A percentile compares a stretch with the other conserved stretches of the same genome.
These are phyloP conservation scores for Cutaneotrichosporon sp. DNA, from an alignment of 1,284 basidiomycete species.

Conservation along the genomic window DNA sequence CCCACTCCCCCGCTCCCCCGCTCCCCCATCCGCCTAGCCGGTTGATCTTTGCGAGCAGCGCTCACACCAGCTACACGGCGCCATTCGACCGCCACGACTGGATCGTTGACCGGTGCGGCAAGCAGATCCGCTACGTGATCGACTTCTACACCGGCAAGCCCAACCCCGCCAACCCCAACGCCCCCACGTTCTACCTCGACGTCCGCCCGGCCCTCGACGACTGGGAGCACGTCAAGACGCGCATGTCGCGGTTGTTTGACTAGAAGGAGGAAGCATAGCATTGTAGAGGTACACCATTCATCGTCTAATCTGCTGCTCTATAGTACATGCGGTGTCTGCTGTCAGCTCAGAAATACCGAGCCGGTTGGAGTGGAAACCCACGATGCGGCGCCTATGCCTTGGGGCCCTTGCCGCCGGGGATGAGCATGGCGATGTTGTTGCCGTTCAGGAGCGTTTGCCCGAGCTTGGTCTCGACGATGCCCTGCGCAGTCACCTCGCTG, in stretches of 20 bases:
- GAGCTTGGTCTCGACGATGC: conserved; percentile 77
- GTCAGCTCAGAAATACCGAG: not conserved
- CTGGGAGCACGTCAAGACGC: conserved; percentile 85
- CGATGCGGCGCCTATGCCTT: conserved; percentile 14
- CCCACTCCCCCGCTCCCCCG: too few relatives aligned
- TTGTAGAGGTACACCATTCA: conserved; percentile 3
- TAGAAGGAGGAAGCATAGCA: not conserved
- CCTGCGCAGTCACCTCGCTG: conserved; percentile 83
- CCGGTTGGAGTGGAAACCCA: not conserved
- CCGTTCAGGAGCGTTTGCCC: conserved; percentile 93
- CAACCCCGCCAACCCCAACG: conserved; percentile 37
- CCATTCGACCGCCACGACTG: conserved; percentile 99
- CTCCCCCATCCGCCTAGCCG: too few relatives aligned
- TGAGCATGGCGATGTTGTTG: conserved; percentile 90
- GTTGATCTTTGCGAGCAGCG: conserved; percentile 1
- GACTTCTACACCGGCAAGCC: conserved; percentile 95
- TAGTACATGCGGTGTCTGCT: conserved; percentile 5
- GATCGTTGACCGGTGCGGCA: conserved; percentile 90
- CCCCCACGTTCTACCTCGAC: conserved; percentile 82
- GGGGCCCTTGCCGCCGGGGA: conserved; percentile 25
- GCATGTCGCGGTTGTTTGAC: conserved; percentile 39
- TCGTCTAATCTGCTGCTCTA: conserved; percentile 1
- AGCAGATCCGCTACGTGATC: conserved; percentile 88
- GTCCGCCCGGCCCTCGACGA: conserved; percentile 89
- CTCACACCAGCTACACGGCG: conserved; percentile 69